Conservation (phyloP, 2,329 filamentous ascomycete genomes). For the Sporothrix globosa region DNA sequence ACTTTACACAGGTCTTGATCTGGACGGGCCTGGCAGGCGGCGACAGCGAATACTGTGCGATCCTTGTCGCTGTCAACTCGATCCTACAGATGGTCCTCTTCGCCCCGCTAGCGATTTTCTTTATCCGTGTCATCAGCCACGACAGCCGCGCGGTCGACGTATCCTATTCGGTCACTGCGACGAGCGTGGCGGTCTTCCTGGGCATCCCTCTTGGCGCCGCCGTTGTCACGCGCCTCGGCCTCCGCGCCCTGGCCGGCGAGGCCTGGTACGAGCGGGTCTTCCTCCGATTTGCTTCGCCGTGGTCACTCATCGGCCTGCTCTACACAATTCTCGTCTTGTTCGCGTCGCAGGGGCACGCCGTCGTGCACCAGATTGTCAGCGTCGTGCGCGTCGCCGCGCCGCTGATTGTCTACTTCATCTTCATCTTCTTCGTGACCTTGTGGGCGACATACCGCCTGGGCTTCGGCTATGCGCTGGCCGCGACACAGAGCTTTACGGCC, state of each 20-base stretch:
- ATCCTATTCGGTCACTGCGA: constrained; percentile 70
- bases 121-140: constrained; percentile 69
- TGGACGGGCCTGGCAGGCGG: constrained; percentile 74
- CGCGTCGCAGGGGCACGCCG: constrained; percentile 74
- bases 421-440: constrained; percentile 74
- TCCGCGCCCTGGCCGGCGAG: constrained; percentile 59
- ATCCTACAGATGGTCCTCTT: constrained; percentile 76
- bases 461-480: constrained; percentile 70
- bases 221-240: constrained; percentile 68
- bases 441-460: constrained; percentile 65
- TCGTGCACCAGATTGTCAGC: constrained; percentile 80
- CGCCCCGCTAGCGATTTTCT: constrained; percentile 69
- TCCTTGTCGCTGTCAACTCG: constrained; percentile 75
- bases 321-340: constrained; percentile 89
- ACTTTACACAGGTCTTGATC: constrained; percentile 48
- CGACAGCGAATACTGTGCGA: constrained; percentile 79
- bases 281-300: constrained; percentile 68
- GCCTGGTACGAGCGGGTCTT: constrained; percentile 70
- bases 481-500: constrained; percentile 84
- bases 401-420: constrained; percentile 76
- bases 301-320: constrained; percentile 78
- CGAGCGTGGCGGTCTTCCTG: constrained; percentile 80
- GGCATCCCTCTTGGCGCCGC: constrained; percentile 82
- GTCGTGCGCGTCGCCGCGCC: constrained; percentile 82
- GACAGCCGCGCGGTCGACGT: constrained; percentile 44